These are phyloP conservation scores for Suhomyces xylopsoci DNA, from an alignment of 805 yeast species.

Conservation along the genomic window DNA sequence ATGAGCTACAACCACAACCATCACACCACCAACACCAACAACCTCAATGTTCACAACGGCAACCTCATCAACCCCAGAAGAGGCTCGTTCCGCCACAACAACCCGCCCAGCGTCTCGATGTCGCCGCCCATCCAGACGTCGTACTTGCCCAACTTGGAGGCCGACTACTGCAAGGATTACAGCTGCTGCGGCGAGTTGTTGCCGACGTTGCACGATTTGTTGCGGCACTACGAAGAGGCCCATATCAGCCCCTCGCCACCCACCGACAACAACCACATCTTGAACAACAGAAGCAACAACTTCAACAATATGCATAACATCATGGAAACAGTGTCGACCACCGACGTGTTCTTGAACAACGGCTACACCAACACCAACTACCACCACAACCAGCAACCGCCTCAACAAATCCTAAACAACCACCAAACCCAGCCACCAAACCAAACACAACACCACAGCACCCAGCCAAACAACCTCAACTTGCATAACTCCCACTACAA, in stretches of 20 bases:
- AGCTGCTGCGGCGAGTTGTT: conserved; percentile 91
- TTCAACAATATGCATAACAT: conserved; percentile 51
- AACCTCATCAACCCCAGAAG: conserved; percentile 34
- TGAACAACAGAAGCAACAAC: conserved; percentile 28
- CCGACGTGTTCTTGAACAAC: conserved; percentile 76
- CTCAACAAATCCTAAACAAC: conserved; percentile 12
- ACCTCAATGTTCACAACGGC: conserved; percentile 14
- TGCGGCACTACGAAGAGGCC: conserved; percentile 94
- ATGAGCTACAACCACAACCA: conserved; percentile 17
- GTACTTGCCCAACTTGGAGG: conserved; percentile 89
- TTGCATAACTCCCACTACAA: conserved; percentile 20
- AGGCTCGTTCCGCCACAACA: conserved; percentile 34
- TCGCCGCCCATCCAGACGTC: conserved; percentile 71
- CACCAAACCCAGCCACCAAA: conserved; percentile 7
- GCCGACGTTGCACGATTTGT: conserved; percentile 89
- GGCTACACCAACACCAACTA: conserved; percentile 22
- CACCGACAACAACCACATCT: conserved; percentile 28
- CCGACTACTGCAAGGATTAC: conserved; percentile 94
- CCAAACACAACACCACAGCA: conserved; percentile 9
- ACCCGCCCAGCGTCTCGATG: conserved; percentile 28
- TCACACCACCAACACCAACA: conserved; percentile 11
- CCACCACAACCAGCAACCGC: conserved; percentile 13
- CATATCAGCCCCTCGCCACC: conserved; percentile 69
- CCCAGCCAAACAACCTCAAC: conserved; percentile 15
- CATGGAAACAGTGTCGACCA: conserved; percentile 88